Evolutionary conservation across 805 yeast species (phyloP).

Genomic region (Candida anglica): DNA sequence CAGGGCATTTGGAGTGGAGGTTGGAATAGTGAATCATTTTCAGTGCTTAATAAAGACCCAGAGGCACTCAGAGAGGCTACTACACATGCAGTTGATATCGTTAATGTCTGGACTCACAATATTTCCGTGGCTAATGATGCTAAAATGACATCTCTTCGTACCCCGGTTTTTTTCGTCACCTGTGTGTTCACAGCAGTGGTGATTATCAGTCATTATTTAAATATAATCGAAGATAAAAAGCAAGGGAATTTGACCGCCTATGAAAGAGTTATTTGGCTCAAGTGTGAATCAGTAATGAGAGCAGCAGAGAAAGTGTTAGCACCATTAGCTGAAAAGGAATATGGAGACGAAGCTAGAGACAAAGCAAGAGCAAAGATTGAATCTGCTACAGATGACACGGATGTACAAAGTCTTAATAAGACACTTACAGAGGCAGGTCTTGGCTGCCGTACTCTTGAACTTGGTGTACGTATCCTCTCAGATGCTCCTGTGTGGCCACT

Average conservation of each 20-base stretch:
- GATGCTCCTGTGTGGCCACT: constrained; percentile 89
- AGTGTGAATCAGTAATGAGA: constrained; percentile 55
- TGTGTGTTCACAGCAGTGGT: constrained; percentile 63
- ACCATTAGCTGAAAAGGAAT: not conserved
- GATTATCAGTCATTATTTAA: constrained; percentile 41
- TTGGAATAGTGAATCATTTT: constrained; percentile 47
- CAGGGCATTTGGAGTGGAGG: constrained; percentile 60
- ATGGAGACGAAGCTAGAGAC: constrained; percentile 2
- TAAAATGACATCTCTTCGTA: constrained; percentile 61
- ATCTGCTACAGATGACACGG: constrained; percentile 2
- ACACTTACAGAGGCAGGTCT: constrained; percentile 45
- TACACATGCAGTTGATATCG: constrained; percentile 51
- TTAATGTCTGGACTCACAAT: constrained; percentile 69
- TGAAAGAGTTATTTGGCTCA: constrained; percentile 65
- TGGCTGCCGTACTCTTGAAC: constrained; percentile 54
- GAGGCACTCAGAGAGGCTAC: constrained; percentile 66
- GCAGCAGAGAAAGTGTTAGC: constrained; percentile 54
- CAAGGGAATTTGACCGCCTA: constrained; percentile 31
- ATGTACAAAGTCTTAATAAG: not conserved
- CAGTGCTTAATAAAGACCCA: constrained; percentile 38
- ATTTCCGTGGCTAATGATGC: constrained; percentile 64
- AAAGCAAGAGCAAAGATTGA: constrained; percentile 7
- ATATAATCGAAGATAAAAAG: constrained; percentile 8
- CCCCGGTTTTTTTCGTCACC: constrained; percentile 73
- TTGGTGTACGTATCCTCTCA: constrained; percentile 73